Evolutionary conservation across 2,329 filamentous ascomycete genomes (phyloP), one percentile per base, ranked within the genome.

Genomic region (Bipolaris cookei): DNA sequence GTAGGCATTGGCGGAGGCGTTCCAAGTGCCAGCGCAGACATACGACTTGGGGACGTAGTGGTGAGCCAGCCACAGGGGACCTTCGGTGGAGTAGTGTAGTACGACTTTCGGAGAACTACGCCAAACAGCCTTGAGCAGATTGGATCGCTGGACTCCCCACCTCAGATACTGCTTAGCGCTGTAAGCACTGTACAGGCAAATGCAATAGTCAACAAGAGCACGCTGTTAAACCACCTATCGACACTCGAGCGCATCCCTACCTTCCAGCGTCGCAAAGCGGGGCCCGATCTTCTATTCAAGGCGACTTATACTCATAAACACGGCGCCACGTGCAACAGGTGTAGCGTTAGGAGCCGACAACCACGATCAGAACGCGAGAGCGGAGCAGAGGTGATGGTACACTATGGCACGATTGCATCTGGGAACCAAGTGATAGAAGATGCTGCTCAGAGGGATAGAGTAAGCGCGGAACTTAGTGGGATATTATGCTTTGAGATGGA

Each of bases 361-460:
- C 14, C 42, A 28, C 54, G 59, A 51, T 6, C 23, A 42, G 39
- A 21, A 41, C 59, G 54, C 56, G 47, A 55, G 42, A 44, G 45
- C 46, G 30, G 35, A 52, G 52, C 20, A 49, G 48, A 58, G 13
- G 68, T 74, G 43, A 54, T n/a, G 1, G 56, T 81, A 1, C 75
- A 79, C 49, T 64, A 81, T 32, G 79, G 79, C 0, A 51, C 61
- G 2, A 69, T 81, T 1, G 79, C 72, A 4, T 80, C 78, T 0
- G 77, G 74, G 13, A 75, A 81, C 46, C 72, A 65, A 1, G 76
- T 82, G 1, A 77, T 82, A 55, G 79, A 76, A 52, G 76, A 74
- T 14, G 78, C 72, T 1, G 44, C 64, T 14, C 57, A 74, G 16
- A 72, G 79, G 8, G 79, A 81, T 48, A 30, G 18, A 1, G 61